phyloP scores from a whole-genome alignment of 2,329 filamentous ascomycete genomes.

The Aureobasidium sp. region DNA sequence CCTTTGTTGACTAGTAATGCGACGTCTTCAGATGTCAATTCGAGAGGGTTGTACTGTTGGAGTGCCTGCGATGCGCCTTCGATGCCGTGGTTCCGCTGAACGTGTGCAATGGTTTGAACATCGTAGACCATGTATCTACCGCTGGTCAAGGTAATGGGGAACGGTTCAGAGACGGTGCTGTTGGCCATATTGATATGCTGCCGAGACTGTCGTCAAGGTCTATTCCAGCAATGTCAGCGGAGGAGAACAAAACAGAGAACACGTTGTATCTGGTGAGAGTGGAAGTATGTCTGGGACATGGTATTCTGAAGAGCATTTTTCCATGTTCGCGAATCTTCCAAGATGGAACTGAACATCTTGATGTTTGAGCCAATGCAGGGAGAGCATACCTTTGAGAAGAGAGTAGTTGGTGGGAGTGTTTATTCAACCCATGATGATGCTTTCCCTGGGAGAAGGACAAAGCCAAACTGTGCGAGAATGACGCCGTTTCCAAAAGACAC shows the following conservation, averaged over 20 bases:
- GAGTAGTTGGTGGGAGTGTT: background rate
- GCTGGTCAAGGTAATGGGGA: conserved; percentile 73
- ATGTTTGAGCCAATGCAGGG: conserved; percentile 47
- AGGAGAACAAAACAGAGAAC: background rate
- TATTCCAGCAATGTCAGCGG: conserved; percentile 39
- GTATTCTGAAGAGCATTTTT: conserved; percentile 32
- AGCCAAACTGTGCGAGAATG: background rate
- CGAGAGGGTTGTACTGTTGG: conserved; percentile 85
- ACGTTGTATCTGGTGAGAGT: background rate
- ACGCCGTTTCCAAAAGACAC: conserved; percentile 1
- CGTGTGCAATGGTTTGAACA: conserved; percentile 64
- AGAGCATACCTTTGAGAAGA: conserved; percentile 7
- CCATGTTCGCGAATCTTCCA: conserved; percentile 39
- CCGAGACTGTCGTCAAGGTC: conserved; percentile 41
- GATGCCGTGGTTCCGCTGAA: conserved; percentile 73
- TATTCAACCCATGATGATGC: conserved; percentile 13
- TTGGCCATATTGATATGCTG: conserved; percentile 22
- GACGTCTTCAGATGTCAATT: conserved; percentile 86
- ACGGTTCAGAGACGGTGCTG: conserved; percentile 40
- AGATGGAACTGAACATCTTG: conserved; percentile 35
- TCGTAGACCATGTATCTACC: conserved; percentile 86
- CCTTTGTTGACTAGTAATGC: conserved; percentile 68
- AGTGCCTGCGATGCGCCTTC: conserved; percentile 85
- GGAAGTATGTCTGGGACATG: background rate
- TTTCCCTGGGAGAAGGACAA: background rate